Evolutionary conservation across 2,329 filamentous ascomycete species (phyloP).

Genomic region (Oidium heveae): DNA sequence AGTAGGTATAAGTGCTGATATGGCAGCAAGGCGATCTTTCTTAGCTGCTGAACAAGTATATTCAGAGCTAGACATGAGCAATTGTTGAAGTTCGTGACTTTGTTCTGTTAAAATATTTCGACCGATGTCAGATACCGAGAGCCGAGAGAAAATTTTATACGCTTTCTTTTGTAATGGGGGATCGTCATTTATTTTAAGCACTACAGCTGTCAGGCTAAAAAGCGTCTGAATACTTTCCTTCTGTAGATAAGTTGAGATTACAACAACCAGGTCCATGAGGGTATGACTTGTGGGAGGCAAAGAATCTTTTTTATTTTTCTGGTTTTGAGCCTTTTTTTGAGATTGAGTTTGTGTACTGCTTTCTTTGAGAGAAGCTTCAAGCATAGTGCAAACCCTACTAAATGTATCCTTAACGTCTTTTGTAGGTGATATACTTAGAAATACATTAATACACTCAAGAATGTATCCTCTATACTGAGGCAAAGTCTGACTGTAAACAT

Average conservation of each 20-base stretch:
- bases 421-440: conserved; percentile 62
- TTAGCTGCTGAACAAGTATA: conserved; percentile 71
- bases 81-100: conserved; percentile 52
- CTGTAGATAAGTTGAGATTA: conserved; percentile 81
- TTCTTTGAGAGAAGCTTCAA: conserved; percentile 43
- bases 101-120: conserved; percentile 51
- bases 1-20: conserved; percentile 55
- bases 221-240: conserved; percentile 61
- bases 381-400: conserved; percentile 59
- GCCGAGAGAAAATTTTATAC: conserved; percentile 85
- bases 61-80: conserved; percentile 55
- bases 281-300: conserved; percentile 89
- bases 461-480: conserved; percentile 81
- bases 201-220: conserved; percentile 64
- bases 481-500: conserved; percentile 90
- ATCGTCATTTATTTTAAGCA: conserved; percentile 60
- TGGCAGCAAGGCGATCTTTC: conserved; percentile 62
- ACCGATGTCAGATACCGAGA: conserved; percentile 59
- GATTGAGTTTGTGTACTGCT: conserved; percentile 35
- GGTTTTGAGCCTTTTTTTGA: conserved; percentile 34
- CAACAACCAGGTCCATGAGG: conserved; percentile 88
- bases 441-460: conserved; percentile 82
- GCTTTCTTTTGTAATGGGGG: conserved; percentile 96
- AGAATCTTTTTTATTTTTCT: conserved; percentile 30
- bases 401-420: conserved; percentile 72